Conservation (phyloP, 2,329 filamentous ascomycete genomes). For the Calonectria pseudoturangicola region DNA sequence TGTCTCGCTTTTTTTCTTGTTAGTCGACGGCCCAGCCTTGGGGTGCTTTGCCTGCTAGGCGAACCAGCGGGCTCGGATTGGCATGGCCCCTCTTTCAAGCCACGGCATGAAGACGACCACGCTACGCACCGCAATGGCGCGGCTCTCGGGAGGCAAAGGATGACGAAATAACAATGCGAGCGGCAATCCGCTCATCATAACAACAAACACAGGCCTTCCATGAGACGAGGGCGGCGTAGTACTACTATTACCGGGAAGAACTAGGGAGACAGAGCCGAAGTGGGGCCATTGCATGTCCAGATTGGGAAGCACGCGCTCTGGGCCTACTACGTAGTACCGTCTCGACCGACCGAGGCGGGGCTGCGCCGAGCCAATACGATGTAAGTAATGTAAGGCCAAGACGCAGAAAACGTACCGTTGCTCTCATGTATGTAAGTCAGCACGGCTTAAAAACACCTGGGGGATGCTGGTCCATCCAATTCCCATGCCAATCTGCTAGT, state of each 20-base stretch:
- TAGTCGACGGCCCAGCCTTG: conserved; percentile 11
- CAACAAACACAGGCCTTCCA: conserved; percentile 26
- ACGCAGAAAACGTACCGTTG: conserved; percentile 18
- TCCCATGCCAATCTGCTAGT: conserved; percentile 29
- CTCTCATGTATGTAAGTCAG: conserved; percentile 37
- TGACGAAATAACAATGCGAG: conserved; percentile 8
- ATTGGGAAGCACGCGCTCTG: conserved; percentile 35
- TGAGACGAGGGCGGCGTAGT: conserved; percentile 18
- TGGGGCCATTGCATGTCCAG: conserved; percentile 24
- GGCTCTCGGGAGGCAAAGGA: background rate
- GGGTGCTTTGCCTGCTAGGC: background rate
- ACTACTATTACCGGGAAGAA: conserved; percentile 11
- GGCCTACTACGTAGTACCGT: conserved; percentile 18
- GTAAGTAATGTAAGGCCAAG: conserved; percentile 32
- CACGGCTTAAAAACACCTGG: conserved; percentile 27
- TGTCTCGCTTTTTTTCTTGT: conserved; percentile 28
- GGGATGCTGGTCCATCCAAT: conserved; percentile 13
- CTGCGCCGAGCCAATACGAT: conserved; percentile 26
- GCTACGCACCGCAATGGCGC: conserved; percentile 5
- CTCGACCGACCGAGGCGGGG: conserved; percentile 20
- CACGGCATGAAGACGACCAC: background rate
- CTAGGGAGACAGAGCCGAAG: conserved; percentile 3
- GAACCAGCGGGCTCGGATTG: conserved; percentile 5
- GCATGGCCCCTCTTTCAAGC: background rate
- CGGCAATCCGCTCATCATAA: conserved; percentile 18